Conservation (phyloP, 345 rosid genomes). For the Leavenworthia alabamica region DNA sequence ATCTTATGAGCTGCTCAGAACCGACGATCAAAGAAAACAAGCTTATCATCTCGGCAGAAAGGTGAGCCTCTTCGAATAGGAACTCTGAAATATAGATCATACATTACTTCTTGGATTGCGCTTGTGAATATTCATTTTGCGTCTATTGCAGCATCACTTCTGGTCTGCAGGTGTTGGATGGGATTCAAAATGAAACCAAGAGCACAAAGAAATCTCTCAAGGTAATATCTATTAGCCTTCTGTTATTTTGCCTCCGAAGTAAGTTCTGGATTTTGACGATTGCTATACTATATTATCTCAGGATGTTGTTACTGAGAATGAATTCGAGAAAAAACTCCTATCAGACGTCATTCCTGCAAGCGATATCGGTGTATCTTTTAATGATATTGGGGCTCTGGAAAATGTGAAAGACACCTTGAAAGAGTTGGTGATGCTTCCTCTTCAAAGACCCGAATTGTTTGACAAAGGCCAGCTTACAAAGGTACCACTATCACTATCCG, state of each 20-base stretch:
- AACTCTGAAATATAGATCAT: neutral
- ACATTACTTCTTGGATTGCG: neutral
- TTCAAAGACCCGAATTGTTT: constrained; percentile 96
- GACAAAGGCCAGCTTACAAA: constrained; percentile 96
- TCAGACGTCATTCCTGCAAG: constrained; percentile 90
- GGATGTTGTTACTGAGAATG: constrained; percentile 97
- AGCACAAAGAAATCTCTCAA: constrained; percentile 71
- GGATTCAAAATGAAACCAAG: constrained; percentile 61
- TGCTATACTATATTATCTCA: constrained; percentile 22
- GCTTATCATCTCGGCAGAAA: constrained; percentile 61
- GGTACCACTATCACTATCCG: constrained; percentile 33
- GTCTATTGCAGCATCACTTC: constrained; percentile 48
- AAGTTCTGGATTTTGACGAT: neutral
- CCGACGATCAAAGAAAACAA: constrained; percentile 47
- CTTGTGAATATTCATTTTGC: constrained; percentile 6
- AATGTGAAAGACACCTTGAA: constrained; percentile 94
- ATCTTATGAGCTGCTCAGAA: constrained; percentile 64
- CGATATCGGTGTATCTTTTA: constrained; percentile 89
- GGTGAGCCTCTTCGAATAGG: constrained; percentile 35
- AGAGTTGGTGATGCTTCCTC: constrained; percentile 99
- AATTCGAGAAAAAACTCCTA: constrained; percentile 93
- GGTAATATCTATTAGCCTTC: constrained; percentile 29
- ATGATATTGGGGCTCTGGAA: constrained; percentile 92
- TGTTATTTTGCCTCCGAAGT: neutral
- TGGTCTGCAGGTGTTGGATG: constrained; percentile 61